A percentile compares a stretch with the other conserved stretches of the same genome.
phyloP scores from a whole-genome alignment of 2,329 filamentous ascomycete species.

The Calonectria leucothoes region DNA sequence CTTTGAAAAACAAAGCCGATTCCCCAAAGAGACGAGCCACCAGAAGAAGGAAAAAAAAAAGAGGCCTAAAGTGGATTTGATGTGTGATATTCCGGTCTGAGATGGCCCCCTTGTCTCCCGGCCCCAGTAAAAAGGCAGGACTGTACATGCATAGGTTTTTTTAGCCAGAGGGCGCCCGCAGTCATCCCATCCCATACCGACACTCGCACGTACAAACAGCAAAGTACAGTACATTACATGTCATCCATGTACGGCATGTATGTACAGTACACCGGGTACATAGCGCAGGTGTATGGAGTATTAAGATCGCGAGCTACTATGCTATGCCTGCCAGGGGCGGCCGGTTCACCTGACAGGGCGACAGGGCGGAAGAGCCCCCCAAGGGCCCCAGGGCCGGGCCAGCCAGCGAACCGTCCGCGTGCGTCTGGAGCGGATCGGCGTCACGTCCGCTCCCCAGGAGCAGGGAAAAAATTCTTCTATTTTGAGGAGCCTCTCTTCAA shows the following conservation, averaged over 20 bases:
- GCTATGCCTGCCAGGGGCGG: conserved; percentile 11
- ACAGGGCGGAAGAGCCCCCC: not conserved
- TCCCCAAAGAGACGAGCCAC: not conserved
- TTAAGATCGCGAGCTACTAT: not conserved
- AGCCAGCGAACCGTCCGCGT: conserved; percentile 31
- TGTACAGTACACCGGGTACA: not conserved
- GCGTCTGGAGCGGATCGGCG: conserved; percentile 18
- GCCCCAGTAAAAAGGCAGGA: conserved; percentile 6
- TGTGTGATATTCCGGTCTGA: conserved; percentile 21
- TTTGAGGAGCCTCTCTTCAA: conserved; percentile 22
- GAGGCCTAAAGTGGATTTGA: conserved; percentile 12
- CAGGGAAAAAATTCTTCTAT: conserved; percentile 30
- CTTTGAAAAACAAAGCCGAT: not conserved
- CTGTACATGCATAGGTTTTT: conserved; percentile 17
- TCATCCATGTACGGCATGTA: not conserved
- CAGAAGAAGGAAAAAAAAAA: not conserved
- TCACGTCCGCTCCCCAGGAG: not conserved
- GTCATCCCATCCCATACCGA: conserved; percentile 20
- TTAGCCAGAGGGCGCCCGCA: conserved; percentile 30
- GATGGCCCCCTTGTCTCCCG: conserved; percentile 13
- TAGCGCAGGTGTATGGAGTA: conserved; percentile 1
- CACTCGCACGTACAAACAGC: too few relatives aligned
- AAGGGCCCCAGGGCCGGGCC: conserved; percentile 19
- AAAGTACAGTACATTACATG: not conserved
- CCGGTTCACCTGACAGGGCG: conserved; percentile 11